Conservation (phyloP, 768 basidiomycete genomes). For the Russula ochroleuca region DNA sequence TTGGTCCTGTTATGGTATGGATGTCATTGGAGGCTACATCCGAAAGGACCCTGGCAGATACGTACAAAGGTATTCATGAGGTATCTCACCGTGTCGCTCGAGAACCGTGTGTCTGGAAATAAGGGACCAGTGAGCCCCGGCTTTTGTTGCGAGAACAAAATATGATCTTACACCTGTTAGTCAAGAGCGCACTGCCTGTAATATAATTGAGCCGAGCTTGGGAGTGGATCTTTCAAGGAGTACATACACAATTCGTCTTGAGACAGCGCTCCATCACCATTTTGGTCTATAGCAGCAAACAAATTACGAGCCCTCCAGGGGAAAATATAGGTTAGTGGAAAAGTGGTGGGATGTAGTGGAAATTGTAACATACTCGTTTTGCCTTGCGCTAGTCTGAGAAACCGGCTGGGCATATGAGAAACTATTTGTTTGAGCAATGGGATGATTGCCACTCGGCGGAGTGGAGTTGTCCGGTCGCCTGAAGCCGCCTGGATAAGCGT, state of each 20-base stretch:
- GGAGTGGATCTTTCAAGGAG: not conserved
- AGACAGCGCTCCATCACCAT: constrained; percentile 10
- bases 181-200: constrained; percentile 14
- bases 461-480: not conserved
- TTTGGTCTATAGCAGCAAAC: constrained; percentile 17
- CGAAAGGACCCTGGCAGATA: not conserved
- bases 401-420: not conserved
- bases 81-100: constrained; percentile 4
- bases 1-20: constrained; percentile 4
- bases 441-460: not conserved
- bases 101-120: constrained; percentile 11
- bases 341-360: not conserved
- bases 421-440: not conserved
- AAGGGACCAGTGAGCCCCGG: not conserved
- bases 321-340: not conserved
- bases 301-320: not conserved
- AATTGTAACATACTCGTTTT: not conserved
- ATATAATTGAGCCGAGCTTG: not conserved
- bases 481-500: not conserved
- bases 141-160: not conserved
- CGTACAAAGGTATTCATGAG: constrained; percentile 20
- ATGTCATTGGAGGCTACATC: not conserved
- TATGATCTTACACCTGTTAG: not conserved
- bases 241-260: constrained; percentile 9
- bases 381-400: too few relatives aligned